Conservation (phyloP, 345 rosid genomes). For the Aegle marmelos region DNA sequence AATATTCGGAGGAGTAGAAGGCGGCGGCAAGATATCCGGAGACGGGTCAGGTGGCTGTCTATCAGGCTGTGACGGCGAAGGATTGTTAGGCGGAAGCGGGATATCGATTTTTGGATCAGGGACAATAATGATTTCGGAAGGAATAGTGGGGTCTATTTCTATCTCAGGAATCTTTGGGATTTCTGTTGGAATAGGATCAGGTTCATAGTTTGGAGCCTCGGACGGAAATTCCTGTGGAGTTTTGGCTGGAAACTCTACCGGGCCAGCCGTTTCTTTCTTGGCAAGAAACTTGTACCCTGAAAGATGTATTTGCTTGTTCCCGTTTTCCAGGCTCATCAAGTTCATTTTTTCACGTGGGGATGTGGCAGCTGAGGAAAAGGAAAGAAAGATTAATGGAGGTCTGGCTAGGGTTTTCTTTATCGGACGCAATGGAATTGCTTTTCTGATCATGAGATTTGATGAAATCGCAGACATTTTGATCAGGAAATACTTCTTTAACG, state of each 20-base stretch:
- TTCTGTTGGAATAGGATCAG: slow-evolving; percentile 14
- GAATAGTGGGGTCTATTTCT: not conserved
- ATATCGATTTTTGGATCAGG: slow-evolving; percentile 20
- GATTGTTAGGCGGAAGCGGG: slow-evolving; percentile 21
- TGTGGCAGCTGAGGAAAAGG: not conserved
- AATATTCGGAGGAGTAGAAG: slow-evolving; percentile 16
- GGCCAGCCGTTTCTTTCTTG: not conserved
- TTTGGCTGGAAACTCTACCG: slow-evolving; percentile 1
- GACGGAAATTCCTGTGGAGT: slow-evolving; percentile 24
- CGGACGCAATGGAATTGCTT: not conserved
- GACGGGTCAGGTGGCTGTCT: too few species aligned
- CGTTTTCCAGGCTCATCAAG: not conserved
- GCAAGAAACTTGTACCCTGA: not conserved
- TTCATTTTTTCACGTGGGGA: not conserved
- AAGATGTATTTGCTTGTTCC: not conserved
- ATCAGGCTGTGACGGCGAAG: slow-evolving; percentile 20
- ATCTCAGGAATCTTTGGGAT: slow-evolving; percentile 9
- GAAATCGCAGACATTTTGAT: not conserved
- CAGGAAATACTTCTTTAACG: too few species aligned
- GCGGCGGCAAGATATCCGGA: slow-evolving; percentile 21
- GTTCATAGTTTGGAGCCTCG: not conserved
- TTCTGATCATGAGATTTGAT: not conserved
- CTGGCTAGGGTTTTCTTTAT: not conserved
- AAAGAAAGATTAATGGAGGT: not conserved
- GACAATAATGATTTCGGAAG: not conserved